These are phyloP conservation scores for Trifolium subterraneum DNA, from an alignment of 306 rosid species.

Conservation along the genomic window DNA sequence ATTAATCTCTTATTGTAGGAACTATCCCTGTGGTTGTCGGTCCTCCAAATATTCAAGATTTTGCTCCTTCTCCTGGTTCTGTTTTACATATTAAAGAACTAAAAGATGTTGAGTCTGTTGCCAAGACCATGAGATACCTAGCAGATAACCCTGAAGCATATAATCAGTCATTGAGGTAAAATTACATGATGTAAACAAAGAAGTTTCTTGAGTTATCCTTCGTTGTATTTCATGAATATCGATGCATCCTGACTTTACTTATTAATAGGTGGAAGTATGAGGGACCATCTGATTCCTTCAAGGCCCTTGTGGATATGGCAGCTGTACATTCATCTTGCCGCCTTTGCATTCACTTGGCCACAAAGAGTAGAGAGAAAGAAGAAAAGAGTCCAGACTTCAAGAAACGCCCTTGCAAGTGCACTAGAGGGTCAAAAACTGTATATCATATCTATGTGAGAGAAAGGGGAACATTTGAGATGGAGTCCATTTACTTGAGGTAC, in stretches of 20 bases:
- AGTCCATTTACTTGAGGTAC: constrained; percentile 91
- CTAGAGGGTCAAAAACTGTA: constrained; percentile 69
- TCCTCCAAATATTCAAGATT: constrained; percentile 92
- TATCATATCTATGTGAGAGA: constrained; percentile 85
- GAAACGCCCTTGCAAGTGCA: constrained; percentile 92
- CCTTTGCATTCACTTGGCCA: constrained; percentile 96
- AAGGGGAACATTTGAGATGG: constrained; percentile 85
- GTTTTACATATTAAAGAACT: constrained; percentile 75
- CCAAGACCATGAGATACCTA: constrained; percentile 75
- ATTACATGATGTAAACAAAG: constrained; percentile 27
- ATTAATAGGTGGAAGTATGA: constrained; percentile 90
- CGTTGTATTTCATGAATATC: constrained; percentile 24
- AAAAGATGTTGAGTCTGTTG: constrained; percentile 68
- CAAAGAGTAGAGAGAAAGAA: constrained; percentile 70
- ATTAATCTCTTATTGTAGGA: constrained; percentile 57
- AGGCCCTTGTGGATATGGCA: constrained; percentile 98
- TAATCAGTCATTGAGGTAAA: constrained; percentile 80
- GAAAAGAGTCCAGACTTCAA: constrained; percentile 66
- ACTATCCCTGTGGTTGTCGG: constrained; percentile 91
- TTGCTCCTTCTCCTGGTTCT: constrained; percentile 77
- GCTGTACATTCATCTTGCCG: constrained; percentile 99
- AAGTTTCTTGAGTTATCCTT: not conserved
- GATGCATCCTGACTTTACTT: constrained; percentile 41
- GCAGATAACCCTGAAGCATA: constrained; percentile 82
- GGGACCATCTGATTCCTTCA: constrained; percentile 96